These are phyloP conservation scores for Irineochytrium annulatum DNA, from an alignment of 192 early-diverging fungal species.

Conservation along the genomic window DNA sequence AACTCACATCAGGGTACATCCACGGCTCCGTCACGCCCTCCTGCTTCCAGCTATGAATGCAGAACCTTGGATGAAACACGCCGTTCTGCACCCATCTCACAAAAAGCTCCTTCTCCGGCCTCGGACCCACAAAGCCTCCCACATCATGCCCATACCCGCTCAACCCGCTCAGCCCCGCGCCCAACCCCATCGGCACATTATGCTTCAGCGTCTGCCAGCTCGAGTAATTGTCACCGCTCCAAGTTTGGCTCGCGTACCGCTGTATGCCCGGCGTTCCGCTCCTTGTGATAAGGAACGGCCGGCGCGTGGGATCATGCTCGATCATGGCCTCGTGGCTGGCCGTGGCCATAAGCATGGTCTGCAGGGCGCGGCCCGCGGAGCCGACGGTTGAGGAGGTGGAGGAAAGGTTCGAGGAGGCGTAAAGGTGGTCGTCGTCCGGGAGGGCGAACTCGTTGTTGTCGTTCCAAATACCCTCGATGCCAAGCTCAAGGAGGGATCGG, in stretches of 20 bases:
- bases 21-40: conserved; percentile 60
- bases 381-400: conserved; percentile 17
- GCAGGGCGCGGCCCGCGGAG: conserved; percentile 41
- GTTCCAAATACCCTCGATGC: conserved; percentile 54
- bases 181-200: conserved; percentile 60
- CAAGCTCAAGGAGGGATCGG: conserved; percentile 40
- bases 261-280: conserved; percentile 44
- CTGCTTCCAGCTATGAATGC: conserved; percentile 59
- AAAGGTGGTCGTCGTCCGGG: conserved; percentile 35
- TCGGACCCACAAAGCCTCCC: conserved; percentile 56
- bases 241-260: conserved; percentile 46
- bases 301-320: conserved; percentile 21
- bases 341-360: conserved; percentile 54
- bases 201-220: conserved; percentile 58
- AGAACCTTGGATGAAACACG: conserved; percentile 54
- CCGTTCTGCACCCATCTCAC: conserved; percentile 62
- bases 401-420: conserved; percentile 11
- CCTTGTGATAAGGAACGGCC: conserved; percentile 56
- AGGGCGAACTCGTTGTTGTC: conserved; percentile 54
- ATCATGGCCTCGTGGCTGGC: conserved; percentile 54
- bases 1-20: conserved; percentile 48
- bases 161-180: conserved; percentile 40
- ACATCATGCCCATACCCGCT: conserved; percentile 59
- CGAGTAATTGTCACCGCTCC: conserved; percentile 59
- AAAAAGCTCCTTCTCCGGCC: conserved; percentile 50